phyloP scores from a whole-genome alignment of 2,329 filamentous ascomycete genomes.

The Monilinia vaccinii-corymbosi region DNA sequence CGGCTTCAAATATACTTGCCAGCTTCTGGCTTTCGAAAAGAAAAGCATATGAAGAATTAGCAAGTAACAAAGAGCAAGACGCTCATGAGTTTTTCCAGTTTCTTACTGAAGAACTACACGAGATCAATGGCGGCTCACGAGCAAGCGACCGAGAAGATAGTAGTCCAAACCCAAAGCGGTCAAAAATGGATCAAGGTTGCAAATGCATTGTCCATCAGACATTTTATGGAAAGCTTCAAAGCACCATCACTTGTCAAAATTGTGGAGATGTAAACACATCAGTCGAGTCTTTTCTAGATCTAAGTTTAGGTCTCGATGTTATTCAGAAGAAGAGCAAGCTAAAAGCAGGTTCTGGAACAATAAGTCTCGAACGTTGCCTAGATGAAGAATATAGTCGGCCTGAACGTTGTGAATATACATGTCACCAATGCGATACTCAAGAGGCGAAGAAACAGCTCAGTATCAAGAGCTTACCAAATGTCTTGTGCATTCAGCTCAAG shows the following conservation, averaged over 20 bases:
- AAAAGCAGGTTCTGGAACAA: constrained; percentile 32
- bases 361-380: constrained; percentile 64
- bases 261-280: constrained; percentile 77
- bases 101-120: constrained; percentile 82
- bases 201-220: constrained; percentile 89
- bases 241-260: constrained; percentile 81
- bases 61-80: constrained; percentile 91
- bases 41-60: constrained; percentile 62
- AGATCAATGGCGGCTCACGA: constrained; percentile 57
- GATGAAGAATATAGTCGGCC: constrained; percentile 77
- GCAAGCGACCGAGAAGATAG: constrained; percentile 16
- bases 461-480: constrained; percentile 78
- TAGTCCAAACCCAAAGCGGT: constrained; percentile 18
- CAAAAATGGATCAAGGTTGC: constrained; percentile 41
- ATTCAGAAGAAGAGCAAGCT: constrained; percentile 55
- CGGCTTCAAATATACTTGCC: constrained; percentile 78
- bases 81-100: constrained; percentile 97
- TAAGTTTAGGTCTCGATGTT: constrained; percentile 78
- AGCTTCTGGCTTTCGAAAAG: constrained; percentile 83
- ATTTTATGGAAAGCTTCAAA: constrained; percentile 87
- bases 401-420: constrained; percentile 85
- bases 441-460: constrained; percentile 77
- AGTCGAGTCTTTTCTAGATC: constrained; percentile 81
- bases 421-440: constrained; percentile 68
- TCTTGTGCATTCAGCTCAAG: constrained; percentile 88